Evolutionary conservation across 768 basidiomycete genomes (phyloP), one percentile per base, ranked within the genome.

Genomic region (Auriscalpium microsporum): DNA sequence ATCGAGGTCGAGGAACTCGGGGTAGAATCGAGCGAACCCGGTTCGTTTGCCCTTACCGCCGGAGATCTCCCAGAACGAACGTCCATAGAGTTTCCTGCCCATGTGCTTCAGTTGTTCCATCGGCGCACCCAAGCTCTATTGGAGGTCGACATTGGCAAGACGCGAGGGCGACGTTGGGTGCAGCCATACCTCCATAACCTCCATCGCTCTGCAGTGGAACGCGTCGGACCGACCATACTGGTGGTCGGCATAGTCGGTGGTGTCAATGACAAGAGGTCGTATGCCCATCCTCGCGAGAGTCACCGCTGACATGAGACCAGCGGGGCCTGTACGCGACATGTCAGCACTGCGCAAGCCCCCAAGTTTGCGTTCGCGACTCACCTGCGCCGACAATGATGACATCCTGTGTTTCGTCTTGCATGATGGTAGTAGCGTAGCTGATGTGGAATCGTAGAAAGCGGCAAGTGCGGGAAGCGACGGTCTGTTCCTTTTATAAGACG

Each of bases 1-100:
- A 11, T 55, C 48, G 38, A 49, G 47, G 48, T 55, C 54, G 17
- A 55, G 54, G 33, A 55, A 55, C 38, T 49, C 48, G 17, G 54
- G 54, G 21, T 55, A 55, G 37, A 55, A 50, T 48, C 48, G 54
- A 2, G 54, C 54, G 17, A 50, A 55, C 11, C 17, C 54, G 1
- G 54, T 55, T 3, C 54, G 54, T 21, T 45, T 44, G 9, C 19
- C 34, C 13, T 35, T 16, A 8, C 40, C 48, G 21, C 45, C 38
- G 3, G 54, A 55, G 35, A 50, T 50, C 44, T 55, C 54, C 54
- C 54, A 55, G 54, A 55, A 55, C 21, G 54, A 35, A 33, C 54
- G 47, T 10, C 48, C 47, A 45, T 55, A 55, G 8, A 55, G 23
- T 28, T 55, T 55, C 16, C 47, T 23, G 17, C 54, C 54, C 35